Evolutionary conservation across 192 early-diverging fungal species (phyloP).

Genomic region (Coemansia aciculifera): DNA sequence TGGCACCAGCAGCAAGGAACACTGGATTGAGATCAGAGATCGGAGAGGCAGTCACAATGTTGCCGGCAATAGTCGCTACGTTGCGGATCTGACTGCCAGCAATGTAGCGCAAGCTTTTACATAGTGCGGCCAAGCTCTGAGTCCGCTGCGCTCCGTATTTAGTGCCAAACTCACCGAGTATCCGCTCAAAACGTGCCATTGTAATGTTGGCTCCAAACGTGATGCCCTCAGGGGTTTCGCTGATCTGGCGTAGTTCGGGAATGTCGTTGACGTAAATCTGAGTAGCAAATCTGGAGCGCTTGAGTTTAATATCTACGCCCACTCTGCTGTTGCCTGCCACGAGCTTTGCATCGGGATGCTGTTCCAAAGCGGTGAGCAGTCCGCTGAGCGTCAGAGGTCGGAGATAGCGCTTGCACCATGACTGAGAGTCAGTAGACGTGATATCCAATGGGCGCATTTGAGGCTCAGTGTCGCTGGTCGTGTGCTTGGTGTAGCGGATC

Average conservation of each 20-base stretch:
- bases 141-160: slow-evolving; percentile 42
- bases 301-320: slow-evolving; percentile 78
- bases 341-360: slow-evolving; percentile 70
- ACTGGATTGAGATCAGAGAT: slow-evolving; percentile 90
- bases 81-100: slow-evolving; percentile 86
- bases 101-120: slow-evolving; percentile 77
- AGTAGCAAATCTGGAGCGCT: slow-evolving; percentile 63
- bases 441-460: slow-evolving; percentile 30
- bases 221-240: slow-evolving; percentile 36
- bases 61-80: slow-evolving; percentile 82
- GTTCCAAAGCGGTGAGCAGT: slow-evolving; percentile 57
- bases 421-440: not conserved
- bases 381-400: slow-evolving; percentile 58
- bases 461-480: slow-evolving; percentile 14
- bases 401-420: slow-evolving; percentile 46
- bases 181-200: slow-evolving; percentile 58
- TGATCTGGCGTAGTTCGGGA: slow-evolving; percentile 61
- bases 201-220: slow-evolving; percentile 69
- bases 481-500: slow-evolving; percentile 56
- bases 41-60: slow-evolving; percentile 84
- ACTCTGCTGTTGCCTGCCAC: slow-evolving; percentile 82
- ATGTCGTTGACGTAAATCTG: slow-evolving; percentile 71
- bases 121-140: slow-evolving; percentile 64
- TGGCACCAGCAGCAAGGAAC: slow-evolving; percentile 66
- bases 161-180: slow-evolving; percentile 13